phyloP scores from a whole-genome alignment of 176 grass and related monocot genomes.

The Bromus sterilis region DNA sequence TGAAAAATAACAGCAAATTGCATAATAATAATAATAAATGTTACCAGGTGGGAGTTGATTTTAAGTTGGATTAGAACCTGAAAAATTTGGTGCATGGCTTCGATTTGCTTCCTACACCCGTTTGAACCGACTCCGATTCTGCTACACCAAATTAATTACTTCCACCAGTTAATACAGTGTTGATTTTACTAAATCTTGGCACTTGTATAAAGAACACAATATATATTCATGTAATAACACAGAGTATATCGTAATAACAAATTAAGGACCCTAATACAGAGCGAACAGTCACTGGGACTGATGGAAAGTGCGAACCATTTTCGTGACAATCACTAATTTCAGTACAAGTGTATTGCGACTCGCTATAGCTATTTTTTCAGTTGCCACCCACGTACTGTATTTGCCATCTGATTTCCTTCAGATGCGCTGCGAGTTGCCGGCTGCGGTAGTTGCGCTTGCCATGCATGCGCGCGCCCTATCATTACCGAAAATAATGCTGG shows the following conservation, averaged over 20 bases:
- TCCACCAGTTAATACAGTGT: slow-evolving; percentile 51
- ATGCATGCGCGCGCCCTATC: too few species aligned
- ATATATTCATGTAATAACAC: slow-evolving; percentile 12
- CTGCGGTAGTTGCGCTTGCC: too few species aligned
- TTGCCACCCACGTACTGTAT: too few species aligned
- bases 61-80: slow-evolving; percentile 96
- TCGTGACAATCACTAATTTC: too few species aligned
- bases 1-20: slow-evolving; percentile 17
- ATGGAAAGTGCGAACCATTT: too few species aligned
- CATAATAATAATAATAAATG: slow-evolving; percentile 29
- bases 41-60: slow-evolving; percentile 63
- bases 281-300: too few species aligned
- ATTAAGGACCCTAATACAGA: too few species aligned
- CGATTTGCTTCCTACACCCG: slow-evolving; percentile 98
- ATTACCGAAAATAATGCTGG: too few species aligned
- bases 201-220: slow-evolving; percentile 27
- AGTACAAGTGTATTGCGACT: too few species aligned
- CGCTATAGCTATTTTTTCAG: too few species aligned
- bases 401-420: too few species aligned
- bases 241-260: background rate
- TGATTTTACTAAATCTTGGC: slow-evolving; percentile 53
- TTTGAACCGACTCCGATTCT: slow-evolving; percentile 81
- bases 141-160: slow-evolving; percentile 92
- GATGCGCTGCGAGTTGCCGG: too few species aligned
- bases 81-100: slow-evolving; percentile 99